Percentiles rank a stretch among this genome's conserved stretches.
Conservation (phyloP, 2,329 filamentous ascomycete species). For the Sclerotinia nivalis region DNA sequence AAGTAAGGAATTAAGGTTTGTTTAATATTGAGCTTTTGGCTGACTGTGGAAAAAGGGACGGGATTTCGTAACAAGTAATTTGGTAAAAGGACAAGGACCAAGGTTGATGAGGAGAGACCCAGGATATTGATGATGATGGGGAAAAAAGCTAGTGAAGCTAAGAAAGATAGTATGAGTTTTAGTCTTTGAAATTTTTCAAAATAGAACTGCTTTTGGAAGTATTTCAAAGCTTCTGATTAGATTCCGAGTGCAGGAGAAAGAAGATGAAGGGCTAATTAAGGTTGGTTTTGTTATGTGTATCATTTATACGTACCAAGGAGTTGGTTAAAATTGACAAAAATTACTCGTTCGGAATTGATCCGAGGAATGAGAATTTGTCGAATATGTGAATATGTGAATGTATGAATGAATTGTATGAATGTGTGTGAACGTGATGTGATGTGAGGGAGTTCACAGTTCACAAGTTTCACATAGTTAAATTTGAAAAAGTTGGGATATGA, state of each 20-base stretch:
- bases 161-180: slow-evolving; percentile 7
- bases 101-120: slow-evolving; percentile 9
- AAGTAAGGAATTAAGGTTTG: slow-evolving; percentile 18
- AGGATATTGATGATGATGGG: slow-evolving; percentile 4
- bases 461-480: too few relatives aligned
- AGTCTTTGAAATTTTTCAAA: slow-evolving; percentile 10
- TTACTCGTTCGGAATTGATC: slow-evolving; percentile 20
- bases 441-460: too few relatives aligned
- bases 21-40: not conserved
- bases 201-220: slow-evolving; percentile 5
- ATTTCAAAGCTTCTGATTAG: not conserved
- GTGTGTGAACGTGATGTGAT: not conserved
- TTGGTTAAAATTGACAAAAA: slow-evolving; percentile 3
- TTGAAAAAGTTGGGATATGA: too few relatives aligned
- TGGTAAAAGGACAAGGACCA: not conserved
- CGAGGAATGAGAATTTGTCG: slow-evolving; percentile 13
- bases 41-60: slow-evolving; percentile 1
- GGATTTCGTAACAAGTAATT: not conserved
- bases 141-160: slow-evolving; percentile 11
- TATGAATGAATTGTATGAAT: not conserved
- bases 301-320: slow-evolving; percentile 11
- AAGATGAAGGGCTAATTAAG: not conserved
- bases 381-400: not conserved
- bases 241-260: not conserved
- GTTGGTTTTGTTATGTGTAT: slow-evolving; percentile 3